Evolutionary conservation across 2,329 filamentous ascomycete species (phyloP), one percentile per base, ranked within the genome.

Genomic region (Colletotrichum eleusines): DNA sequence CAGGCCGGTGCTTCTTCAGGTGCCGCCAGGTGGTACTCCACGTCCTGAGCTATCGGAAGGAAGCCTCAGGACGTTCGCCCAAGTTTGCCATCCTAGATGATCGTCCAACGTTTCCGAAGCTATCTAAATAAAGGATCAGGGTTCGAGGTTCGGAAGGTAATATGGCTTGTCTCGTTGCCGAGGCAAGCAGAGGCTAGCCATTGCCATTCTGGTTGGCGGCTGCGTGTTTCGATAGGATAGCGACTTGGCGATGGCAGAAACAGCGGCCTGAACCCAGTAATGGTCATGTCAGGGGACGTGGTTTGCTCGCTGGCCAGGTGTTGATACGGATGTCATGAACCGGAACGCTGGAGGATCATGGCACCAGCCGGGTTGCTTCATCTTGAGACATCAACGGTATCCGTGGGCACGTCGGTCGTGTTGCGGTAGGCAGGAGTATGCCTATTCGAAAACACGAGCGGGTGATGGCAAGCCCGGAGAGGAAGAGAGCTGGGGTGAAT

Each of bases 301-400:
- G 31, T 46, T 66, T 50, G 63, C 42, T 14, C 16, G 12, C 16
- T 11, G 48, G 31, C 67, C 44, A 67, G 40, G 55, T 62, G 50
- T 20, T 50, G 63, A 55, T 50, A 50, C 50, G 26, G 35, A 44
- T 62, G 18, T 38, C 18, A 23, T 31, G 44, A 57, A 16, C 33
- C n/a, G 57, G 63, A 48, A 42, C 63, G 57, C 57, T 26, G n/a
- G 51, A 53, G 46, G 51, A 54, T 23, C 64, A 71, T 63, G 64
- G 64, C 58, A 54, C 58, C 12, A 59, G 20, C 26, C 48, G 68
- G 28, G 8, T 5, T 58, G 68, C 68, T 60, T 58, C 63, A 67
- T 71, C 63, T 67, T 71, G 64, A 63, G 68, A 71, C 57, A 53
- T 23, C 7, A 46, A 46, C 14, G 8, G 58, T 58, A 18, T 67